Evolutionary conservation across 2,329 filamentous ascomycete species (phyloP), one percentile per base, ranked within the genome.

Genomic region (Aspergillus sp.): DNA sequence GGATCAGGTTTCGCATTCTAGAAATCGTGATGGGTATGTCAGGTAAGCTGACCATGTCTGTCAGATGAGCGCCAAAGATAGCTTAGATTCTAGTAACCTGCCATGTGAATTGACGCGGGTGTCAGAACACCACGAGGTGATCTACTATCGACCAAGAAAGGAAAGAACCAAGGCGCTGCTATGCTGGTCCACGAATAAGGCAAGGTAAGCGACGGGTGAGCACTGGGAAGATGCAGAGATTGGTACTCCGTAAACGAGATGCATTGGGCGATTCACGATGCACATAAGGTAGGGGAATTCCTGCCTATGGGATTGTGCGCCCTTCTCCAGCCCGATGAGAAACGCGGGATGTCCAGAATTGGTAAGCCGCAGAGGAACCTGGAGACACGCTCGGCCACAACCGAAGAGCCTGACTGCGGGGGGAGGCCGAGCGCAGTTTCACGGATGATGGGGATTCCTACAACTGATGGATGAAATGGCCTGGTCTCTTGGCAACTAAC

Each of bases 361-460:
- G 19, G 41, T 21, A 44, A 44, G 41, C 41, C 41, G 41, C 19
- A 44, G 41, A 7, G 19, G 6, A 44, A 44, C 17, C 41, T 23
- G 41, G 41, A 44, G 41, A 44, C 19, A 44, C 17, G 15, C 32
- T 53, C 51, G 51, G 36, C 51, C 51, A 41, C 51, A 53, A 41
- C 51, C 51, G 51, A 53, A 53, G 36, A 17, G 51, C 39, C 39
- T 25, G 51, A 53, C 51, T 53, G 36, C 19, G 51, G 51, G 39
- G 51, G 32, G 19, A 17, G 47, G 6, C 41, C 41, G 41, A 44
- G 41, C 41, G 41, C 41, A 23, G 19, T 44, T 44, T 44, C 41
- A 23, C 41, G 41, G 41, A 44, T 44, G 19, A 21, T 11, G 19
- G 19, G 6, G 41, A 53, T 15, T 53, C 15, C 30, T 38, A 36